A percentile compares a stretch with the other conserved stretches of the same genome.
phyloP scores from a whole-genome alignment of 1,284 basidiomycete species.

The Puccinia coronata region DNA sequence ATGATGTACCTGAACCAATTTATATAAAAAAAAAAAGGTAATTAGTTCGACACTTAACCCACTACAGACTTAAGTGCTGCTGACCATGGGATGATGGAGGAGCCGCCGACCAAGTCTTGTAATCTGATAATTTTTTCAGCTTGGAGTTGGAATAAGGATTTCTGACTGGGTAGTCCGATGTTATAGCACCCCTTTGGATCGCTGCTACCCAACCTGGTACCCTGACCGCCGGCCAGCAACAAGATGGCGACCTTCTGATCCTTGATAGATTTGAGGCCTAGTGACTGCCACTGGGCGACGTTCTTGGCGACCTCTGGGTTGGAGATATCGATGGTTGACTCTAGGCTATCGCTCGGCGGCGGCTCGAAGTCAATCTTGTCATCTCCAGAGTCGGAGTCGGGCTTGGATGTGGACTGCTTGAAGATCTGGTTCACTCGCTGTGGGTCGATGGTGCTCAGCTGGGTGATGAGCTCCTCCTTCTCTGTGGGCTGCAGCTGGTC shows the following conservation, averaged over 20 bases:
- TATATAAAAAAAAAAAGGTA: background rate
- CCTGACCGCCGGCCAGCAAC: constrained; percentile 97
- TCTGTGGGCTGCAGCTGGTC: constrained; percentile 69
- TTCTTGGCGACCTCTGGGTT: constrained; percentile 19
- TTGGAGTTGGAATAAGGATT: constrained; percentile 93
- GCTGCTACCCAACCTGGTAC: constrained; percentile 85
- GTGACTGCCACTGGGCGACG: constrained; percentile 67
- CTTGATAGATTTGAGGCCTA: constrained; percentile 78
- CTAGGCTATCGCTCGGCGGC: constrained; percentile 61
- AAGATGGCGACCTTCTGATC: constrained; percentile 84
- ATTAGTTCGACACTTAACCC: background rate
- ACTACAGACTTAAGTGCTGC: background rate
- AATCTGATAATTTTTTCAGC: constrained; percentile 87
- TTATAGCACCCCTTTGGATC: constrained; percentile 98
- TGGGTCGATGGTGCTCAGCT: constrained; percentile 81
- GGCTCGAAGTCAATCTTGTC: constrained; percentile 61
- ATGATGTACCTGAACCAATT: constrained; percentile 82
- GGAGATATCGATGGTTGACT: constrained; percentile 56
- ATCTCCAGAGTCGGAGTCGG: constrained; percentile 63
- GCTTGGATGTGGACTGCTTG: constrained; percentile 72
- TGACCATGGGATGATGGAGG: constrained; percentile 35
- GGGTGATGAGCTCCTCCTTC: constrained; percentile 68
- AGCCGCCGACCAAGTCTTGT: constrained; percentile 68
- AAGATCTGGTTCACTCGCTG: constrained; percentile 87
- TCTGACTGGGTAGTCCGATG: constrained; percentile 87